Conservation (phyloP, 306 rosid species). For the Gillenia trifoliata region DNA sequence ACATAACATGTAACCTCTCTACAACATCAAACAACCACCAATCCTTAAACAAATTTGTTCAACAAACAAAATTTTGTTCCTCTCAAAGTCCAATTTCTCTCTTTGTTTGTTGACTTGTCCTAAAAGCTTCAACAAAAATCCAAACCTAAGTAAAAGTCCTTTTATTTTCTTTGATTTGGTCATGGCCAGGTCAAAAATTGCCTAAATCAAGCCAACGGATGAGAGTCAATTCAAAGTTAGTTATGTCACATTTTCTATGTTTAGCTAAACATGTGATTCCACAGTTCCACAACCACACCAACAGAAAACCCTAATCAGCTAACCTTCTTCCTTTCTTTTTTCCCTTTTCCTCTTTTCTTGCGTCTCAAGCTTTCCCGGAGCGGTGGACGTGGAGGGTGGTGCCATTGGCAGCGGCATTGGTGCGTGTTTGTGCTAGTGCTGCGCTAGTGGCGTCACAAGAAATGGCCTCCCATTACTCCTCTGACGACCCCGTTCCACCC, state of each 20-base stretch:
- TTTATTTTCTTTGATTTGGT: not conserved
- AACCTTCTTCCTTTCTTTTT: not conserved
- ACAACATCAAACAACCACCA: not conserved
- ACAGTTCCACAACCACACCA: constrained; percentile 1
- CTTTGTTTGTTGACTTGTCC: not conserved
- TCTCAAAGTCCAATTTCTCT: not conserved
- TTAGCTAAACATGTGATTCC: constrained; percentile 11
- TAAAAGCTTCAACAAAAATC: not conserved
- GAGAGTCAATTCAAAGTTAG: constrained; percentile 20
- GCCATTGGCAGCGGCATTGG: not conserved
- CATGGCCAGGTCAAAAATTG: constrained; percentile 23
- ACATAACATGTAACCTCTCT: too few species aligned
- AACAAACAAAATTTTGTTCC: not conserved
- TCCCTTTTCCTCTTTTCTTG: not conserved
- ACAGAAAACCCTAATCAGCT: not conserved
- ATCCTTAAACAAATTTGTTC: not conserved
- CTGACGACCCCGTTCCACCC: constrained; percentile 21
- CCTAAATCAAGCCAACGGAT: constrained; percentile 38
- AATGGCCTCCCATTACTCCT: constrained; percentile 18
- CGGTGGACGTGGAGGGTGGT: not conserved
- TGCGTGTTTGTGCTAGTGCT: not conserved
- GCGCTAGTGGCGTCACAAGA: not conserved
- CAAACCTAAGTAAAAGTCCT: not conserved
- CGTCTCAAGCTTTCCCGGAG: not conserved
- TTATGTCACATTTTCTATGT: constrained; percentile 21